Evolutionary conservation across 257 asterid species (phyloP).

Genomic region (Ligustrum vulgare): DNA sequence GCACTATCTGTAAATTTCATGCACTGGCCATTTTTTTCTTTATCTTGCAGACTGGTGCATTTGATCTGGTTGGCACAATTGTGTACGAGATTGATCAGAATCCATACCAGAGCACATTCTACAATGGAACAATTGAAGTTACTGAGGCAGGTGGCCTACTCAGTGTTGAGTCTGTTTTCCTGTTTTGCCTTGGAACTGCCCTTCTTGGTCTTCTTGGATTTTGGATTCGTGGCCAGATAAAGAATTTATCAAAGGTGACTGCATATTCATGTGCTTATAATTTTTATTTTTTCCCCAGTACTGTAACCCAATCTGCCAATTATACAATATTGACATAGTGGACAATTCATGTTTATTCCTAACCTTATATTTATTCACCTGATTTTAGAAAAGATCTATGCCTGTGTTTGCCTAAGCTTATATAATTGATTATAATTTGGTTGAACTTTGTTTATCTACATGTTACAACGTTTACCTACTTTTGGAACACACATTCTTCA

Average conservation of each 20-base stretch:
- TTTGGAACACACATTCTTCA: no score
- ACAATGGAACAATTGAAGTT: slow-evolving; percentile 95
- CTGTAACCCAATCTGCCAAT: neutral
- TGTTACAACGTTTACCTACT: no score
- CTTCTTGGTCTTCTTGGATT: slow-evolving; percentile 63
- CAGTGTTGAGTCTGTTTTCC: slow-evolving; percentile 93
- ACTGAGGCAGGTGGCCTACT: slow-evolving; percentile 75
- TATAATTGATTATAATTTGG: no score
- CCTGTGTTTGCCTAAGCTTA: no score
- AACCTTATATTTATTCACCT: neutral
- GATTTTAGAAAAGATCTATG: neutral
- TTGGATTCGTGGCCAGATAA: slow-evolving; percentile 69
- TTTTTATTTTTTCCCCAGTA: neutral
- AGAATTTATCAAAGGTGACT: slow-evolving; percentile 74
- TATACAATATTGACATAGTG: neutral
- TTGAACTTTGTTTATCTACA: no score
- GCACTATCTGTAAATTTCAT: neutral
- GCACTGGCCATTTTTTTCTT: slow-evolving; percentile 2
- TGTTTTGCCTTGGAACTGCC: slow-evolving; percentile 79
- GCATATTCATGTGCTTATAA: slow-evolving; percentile 1
- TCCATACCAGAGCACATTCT: slow-evolving; percentile 83
- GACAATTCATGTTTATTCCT: neutral
- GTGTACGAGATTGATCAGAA: slow-evolving; percentile 85
- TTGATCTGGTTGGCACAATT: slow-evolving; percentile 87
- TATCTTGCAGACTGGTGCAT: slow-evolving; percentile 75